A percentile compares a stretch with the other conserved stretches of the same genome.
phyloP scores from a whole-genome alignment of 345 rosid genomes.

The Salix koriyanagi region DNA sequence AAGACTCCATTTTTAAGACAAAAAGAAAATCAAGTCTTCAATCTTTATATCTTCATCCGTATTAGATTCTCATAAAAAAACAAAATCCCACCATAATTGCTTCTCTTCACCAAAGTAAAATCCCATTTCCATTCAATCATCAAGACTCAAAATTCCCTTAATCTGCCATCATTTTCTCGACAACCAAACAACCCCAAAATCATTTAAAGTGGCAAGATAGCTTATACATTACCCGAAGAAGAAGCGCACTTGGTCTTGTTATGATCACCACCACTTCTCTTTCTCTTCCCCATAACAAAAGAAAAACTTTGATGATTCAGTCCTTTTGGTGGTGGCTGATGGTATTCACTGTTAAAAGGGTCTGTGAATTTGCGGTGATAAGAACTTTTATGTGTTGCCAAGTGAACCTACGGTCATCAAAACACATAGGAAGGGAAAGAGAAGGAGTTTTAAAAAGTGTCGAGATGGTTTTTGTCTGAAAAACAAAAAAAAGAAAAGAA shows the following conservation, averaged over 20 bases:
- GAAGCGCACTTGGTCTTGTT: slow-evolving; percentile 17
- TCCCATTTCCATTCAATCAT: neutral
- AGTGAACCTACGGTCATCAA: neutral
- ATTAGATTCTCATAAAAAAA: neutral
- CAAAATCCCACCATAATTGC: neutral
- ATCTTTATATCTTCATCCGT: neutral
- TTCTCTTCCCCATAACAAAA: slow-evolving; percentile 44
- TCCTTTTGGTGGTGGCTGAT: neutral
- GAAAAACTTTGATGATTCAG: neutral
- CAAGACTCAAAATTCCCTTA: neutral
- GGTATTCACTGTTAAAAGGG: neutral
- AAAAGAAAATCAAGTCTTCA: neutral
- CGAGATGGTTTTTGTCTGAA: neutral
- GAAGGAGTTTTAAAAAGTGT: neutral
- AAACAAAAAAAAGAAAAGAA: neutral
- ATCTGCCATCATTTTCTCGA: neutral
- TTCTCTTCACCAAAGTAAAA: neutral
- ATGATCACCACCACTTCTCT: slow-evolving; percentile 21
- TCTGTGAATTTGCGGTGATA: neutral
- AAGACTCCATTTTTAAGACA: neutral
- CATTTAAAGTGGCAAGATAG: neutral
- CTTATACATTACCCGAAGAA: slow-evolving; percentile 36
- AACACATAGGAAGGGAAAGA: neutral
- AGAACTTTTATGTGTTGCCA: neutral
- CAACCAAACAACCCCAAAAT: slow-evolving; percentile 5